These are phyloP conservation scores for Hericium alpestre DNA, from an alignment of 768 basidiomycete species.

Conservation along the genomic window DNA sequence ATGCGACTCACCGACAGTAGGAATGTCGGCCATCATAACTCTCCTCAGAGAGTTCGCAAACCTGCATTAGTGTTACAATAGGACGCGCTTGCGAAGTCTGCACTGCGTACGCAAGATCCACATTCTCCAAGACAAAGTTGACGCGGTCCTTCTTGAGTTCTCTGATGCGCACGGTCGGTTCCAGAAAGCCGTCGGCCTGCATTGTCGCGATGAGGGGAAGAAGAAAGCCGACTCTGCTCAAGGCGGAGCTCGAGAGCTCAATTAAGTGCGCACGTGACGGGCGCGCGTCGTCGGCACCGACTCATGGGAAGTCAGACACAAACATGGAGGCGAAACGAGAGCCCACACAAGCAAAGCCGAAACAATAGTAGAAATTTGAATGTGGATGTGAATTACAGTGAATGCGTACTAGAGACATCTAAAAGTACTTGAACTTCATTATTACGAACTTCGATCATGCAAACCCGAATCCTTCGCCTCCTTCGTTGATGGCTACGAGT, in stretches of 20 bases:
- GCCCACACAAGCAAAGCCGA: background rate
- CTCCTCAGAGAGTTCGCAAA: conserved; percentile 92
- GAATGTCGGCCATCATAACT: conserved; percentile 93
- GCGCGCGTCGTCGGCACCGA: background rate
- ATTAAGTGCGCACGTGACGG: background rate
- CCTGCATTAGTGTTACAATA: conserved; percentile 30
- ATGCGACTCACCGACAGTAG: conserved; percentile 72
- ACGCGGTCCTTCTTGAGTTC: conserved; percentile 78
- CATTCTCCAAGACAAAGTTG: conserved; percentile 90
- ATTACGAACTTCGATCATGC: conserved; percentile 23
- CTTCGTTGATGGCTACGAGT: conserved; percentile 88
- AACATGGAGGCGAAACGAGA: background rate
- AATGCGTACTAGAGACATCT: background rate
- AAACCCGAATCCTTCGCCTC: conserved; percentile 92
- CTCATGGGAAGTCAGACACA: background rate
- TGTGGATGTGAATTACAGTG: background rate
- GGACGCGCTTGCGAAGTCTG: conserved; percentile 5
- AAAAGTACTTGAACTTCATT: background rate
- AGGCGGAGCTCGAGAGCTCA: background rate
- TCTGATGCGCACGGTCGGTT: conserved; percentile 72
- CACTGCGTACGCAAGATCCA: conserved; percentile 77
- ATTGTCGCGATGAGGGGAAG: conserved; percentile 11
- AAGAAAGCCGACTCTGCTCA: background rate
- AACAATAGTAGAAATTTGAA: background rate
- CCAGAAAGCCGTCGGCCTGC: conserved; percentile 30